Evolutionary conservation across 1,284 basidiomycete species (phyloP).

Genomic region (Omphalotus olearius): DNA sequence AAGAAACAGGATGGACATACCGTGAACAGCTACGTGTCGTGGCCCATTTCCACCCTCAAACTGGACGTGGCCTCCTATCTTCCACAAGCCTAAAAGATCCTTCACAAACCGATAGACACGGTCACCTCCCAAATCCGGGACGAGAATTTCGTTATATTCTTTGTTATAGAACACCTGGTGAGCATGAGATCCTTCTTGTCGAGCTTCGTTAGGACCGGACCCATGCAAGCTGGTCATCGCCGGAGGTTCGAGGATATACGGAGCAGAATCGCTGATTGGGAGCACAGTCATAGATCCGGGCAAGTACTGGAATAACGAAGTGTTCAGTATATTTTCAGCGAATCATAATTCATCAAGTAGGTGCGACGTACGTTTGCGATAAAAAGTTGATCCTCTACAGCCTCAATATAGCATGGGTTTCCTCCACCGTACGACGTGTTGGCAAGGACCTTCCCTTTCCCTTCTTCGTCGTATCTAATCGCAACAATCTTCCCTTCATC

Average conservation of each 20-base stretch:
- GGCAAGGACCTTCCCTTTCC: slow-evolving; percentile 41
- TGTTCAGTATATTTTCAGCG: slow-evolving; percentile 1
- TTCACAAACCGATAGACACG: slow-evolving; percentile 52
- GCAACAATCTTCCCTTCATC: slow-evolving; percentile 53
- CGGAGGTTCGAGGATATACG: slow-evolving; percentile 34
- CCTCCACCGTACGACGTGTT: slow-evolving; percentile 48
- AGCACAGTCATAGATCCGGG: slow-evolving; percentile 46
- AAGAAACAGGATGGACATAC: slow-evolving; percentile 32
- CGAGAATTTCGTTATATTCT: slow-evolving; percentile 49
- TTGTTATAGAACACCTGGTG: slow-evolving; percentile 54
- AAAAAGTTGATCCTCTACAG: slow-evolving; percentile 46
- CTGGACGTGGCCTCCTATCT: slow-evolving; percentile 36
- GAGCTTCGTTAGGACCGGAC: slow-evolving; percentile 52
- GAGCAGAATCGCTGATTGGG: slow-evolving; percentile 42
- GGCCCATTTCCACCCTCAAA: slow-evolving; percentile 59
- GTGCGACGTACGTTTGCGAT: slow-evolving; percentile 58
- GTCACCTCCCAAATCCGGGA: slow-evolving; percentile 71
- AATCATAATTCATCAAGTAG: background rate
- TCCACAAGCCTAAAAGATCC: slow-evolving; percentile 40
- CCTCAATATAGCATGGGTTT: slow-evolving; percentile 56
- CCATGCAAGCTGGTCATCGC: slow-evolving; percentile 39
- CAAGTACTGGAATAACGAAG: slow-evolving; percentile 39
- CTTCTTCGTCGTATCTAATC: slow-evolving; percentile 45
- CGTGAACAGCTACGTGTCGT: slow-evolving; percentile 57
- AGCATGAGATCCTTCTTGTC: slow-evolving; percentile 64